phyloP scores from a whole-genome alignment of 768 basidiomycete species.

The Nidularia pulvinata region DNA sequence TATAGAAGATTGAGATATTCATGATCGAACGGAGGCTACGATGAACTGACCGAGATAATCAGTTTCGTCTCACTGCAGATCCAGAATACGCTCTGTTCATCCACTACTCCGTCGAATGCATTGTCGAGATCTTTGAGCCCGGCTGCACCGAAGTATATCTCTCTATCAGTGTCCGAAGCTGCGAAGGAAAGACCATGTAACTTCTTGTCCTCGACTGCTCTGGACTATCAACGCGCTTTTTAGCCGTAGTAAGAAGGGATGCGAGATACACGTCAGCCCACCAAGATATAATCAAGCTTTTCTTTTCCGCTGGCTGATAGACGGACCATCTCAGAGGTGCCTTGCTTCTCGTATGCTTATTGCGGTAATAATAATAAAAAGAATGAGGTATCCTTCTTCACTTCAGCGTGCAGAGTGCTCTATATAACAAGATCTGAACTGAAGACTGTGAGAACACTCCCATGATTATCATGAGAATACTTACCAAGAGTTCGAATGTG shows the following conservation, averaged over 20 bases:
- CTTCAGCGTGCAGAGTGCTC: neutral
- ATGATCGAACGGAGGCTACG: neutral
- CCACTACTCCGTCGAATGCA: constrained; percentile 16
- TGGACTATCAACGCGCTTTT: constrained; percentile 4
- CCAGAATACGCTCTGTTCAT: constrained; percentile 23
- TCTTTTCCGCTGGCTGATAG: constrained; percentile 7
- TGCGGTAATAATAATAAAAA: neutral
- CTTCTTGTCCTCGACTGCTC: constrained; percentile 11
- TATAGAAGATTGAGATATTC: neutral
- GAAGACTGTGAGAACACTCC: no score
- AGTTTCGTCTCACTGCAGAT: constrained; percentile 30
- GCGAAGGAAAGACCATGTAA: constrained; percentile 22
- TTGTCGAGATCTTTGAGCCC: constrained; percentile 20
- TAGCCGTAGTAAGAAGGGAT: neutral
- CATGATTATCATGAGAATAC: no score
- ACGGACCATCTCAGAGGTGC: constrained; percentile 1
- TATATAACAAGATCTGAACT: neutral
- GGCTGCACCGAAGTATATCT: constrained; percentile 17
- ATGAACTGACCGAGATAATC: constrained; percentile 16
- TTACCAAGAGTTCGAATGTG: no score
- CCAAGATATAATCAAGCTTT: constrained; percentile 8
- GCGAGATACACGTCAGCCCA: constrained; percentile 1
- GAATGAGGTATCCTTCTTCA: neutral
- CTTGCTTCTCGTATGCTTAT: neutral
- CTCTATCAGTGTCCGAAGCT: constrained; percentile 14